Conservation (phyloP, 441 rosid genomes). For the Aleurites moluccanus region DNA sequence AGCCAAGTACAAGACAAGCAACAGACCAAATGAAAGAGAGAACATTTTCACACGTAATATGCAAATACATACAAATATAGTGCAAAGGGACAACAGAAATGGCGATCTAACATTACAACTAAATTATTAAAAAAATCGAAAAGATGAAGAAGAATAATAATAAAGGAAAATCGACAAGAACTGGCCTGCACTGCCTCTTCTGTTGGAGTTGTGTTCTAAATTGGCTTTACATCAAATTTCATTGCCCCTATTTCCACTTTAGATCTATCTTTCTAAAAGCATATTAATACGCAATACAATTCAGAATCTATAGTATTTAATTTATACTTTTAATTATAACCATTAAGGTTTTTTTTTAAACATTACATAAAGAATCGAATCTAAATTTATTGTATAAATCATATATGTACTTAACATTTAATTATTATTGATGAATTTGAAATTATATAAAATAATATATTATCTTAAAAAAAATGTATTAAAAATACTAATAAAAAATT, state of each 20-base stretch:
- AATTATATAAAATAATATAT: no score
- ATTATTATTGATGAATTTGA: no score
- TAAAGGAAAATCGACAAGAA: conserved; percentile 17
- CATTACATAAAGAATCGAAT: no score
- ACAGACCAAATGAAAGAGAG: conserved; percentile 14
- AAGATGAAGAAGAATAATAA: background rate
- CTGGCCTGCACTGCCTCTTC: conserved; percentile 30
- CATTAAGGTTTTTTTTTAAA: background rate
- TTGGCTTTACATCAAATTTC: conserved; percentile 22
- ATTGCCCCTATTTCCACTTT: background rate
- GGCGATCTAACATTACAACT: no score
- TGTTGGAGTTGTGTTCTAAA: conserved; percentile 18
- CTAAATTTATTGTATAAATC: no score
- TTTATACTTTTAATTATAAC: background rate
- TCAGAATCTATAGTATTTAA: background rate
- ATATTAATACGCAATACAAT: background rate
- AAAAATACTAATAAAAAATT: no score
- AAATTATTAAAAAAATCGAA: background rate
- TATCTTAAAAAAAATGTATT: no score
- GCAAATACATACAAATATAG: background rate
- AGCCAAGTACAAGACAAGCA: conserved; percentile 24
- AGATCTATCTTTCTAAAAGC: background rate
- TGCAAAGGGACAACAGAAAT: background rate
- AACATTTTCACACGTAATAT: background rate
- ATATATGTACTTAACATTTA: no score